Percentiles rank a stretch among this genome's conserved stretches.
Evolutionary conservation across 1,284 basidiomycete species (phyloP).

Genomic region (Trametes pubescens): DNA sequence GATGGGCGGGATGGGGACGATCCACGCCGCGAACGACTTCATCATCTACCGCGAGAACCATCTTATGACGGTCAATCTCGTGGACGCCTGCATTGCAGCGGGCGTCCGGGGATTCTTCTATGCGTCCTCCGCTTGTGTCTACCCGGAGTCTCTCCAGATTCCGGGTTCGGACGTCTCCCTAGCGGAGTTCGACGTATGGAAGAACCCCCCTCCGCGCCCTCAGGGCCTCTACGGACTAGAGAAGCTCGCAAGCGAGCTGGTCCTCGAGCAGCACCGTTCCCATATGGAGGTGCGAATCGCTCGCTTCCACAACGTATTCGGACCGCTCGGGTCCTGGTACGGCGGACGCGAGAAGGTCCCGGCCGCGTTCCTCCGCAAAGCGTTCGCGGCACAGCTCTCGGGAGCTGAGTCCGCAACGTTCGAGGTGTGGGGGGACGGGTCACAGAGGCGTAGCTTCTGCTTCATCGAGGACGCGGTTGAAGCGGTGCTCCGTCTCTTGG

Average conservation of each 20-base stretch:
- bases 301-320: constrained; percentile 68
- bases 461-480: constrained; percentile 62
- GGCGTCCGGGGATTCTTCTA: constrained; percentile 57
- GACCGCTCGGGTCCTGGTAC: constrained; percentile 60
- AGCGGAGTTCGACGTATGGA: constrained; percentile 54
- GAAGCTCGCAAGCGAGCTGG: constrained; percentile 60
- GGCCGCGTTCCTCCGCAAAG: constrained; percentile 64
- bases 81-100: constrained; percentile 48
- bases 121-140: constrained; percentile 68
- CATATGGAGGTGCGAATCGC: constrained; percentile 56
- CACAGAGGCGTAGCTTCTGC: constrained; percentile 61
- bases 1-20: constrained; percentile 71
- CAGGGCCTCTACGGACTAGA: constrained; percentile 69
- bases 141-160: constrained; percentile 55
- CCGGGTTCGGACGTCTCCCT: constrained; percentile 51
- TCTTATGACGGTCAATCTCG: constrained; percentile 56
- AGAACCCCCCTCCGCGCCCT: constrained; percentile 47
- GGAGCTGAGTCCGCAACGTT: constrained; percentile 37
- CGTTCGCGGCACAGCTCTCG: constrained; percentile 46
- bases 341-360: constrained; percentile 66
- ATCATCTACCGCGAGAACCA: constrained; percentile 59
- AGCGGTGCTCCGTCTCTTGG: constrained; percentile 53
- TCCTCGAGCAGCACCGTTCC: constrained; percentile 46
- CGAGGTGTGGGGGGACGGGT: constrained; percentile 67
- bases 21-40: constrained; percentile 59